Conservation (phyloP, 2,329 filamentous ascomycete genomes). For the Lecanoromycetidae sp. region DNA sequence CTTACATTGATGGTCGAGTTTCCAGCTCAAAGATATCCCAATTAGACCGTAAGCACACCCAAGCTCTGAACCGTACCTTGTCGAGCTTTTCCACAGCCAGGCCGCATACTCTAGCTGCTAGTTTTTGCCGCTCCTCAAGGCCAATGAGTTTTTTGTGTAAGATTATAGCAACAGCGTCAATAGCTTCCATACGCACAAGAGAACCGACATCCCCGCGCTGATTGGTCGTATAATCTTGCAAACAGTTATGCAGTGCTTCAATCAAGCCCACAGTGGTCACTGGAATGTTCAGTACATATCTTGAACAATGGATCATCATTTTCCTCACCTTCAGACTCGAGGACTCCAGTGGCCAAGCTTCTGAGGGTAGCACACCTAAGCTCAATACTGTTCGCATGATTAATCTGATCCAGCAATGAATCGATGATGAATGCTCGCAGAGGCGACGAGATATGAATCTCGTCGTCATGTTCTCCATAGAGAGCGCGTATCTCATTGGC, state of each 20-base stretch:
- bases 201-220: conserved; percentile 84
- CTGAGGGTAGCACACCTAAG: conserved; percentile 32
- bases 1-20: conserved; percentile 7
- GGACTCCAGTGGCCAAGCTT: conserved; percentile 27
- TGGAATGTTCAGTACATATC: neutral
- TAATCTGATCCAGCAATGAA: conserved; percentile 12
- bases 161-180: conserved; percentile 47
- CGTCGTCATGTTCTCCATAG: neutral
- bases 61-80: conserved; percentile 54
- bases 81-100: conserved; percentile 83
- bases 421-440: conserved; percentile 2
- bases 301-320: no score
- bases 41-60: conserved; percentile 31
- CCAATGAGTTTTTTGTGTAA: conserved; percentile 5
- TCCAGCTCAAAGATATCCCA: conserved; percentile 30
- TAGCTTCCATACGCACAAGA: conserved; percentile 66
- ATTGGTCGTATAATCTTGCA: conserved; percentile 87
- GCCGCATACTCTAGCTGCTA: conserved; percentile 42
- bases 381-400: conserved; percentile 23
- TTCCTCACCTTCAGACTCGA: conserved; percentile 29
- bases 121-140: conserved; percentile 16
- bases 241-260: conserved; percentile 24
- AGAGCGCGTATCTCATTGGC: neutral
- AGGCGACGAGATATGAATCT: neutral
- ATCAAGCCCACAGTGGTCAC: neutral